A percentile compares a stretch with the other conserved stretches of the same genome.
phyloP scores from a whole-genome alignment of 345 rosid species.

The Corchorus capsularis region DNA sequence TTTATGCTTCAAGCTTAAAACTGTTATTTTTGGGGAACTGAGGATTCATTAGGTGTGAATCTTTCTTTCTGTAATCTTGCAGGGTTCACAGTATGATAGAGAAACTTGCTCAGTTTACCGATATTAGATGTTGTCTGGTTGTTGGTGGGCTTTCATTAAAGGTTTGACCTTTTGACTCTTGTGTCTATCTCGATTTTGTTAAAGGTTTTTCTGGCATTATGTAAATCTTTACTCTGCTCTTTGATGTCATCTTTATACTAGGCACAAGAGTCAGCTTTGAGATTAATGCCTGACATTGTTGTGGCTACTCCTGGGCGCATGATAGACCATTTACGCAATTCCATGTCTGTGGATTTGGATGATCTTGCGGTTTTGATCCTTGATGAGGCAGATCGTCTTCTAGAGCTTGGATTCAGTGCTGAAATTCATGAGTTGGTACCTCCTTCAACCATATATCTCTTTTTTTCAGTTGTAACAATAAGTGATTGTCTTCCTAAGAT shows the following conservation, averaged over 20 bases:
- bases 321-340: conserved; percentile 96
- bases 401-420: conserved; percentile 94
- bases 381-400: conserved; percentile 95
- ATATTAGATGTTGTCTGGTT: conserved; percentile 84
- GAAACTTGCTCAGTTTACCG: conserved; percentile 86
- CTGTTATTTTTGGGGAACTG: background rate
- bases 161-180: conserved; percentile 43
- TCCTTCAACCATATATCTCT: conserved; percentile 12
- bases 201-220: background rate
- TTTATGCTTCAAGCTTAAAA: background rate
- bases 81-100: conserved; percentile 97
- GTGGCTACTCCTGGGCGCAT: conserved; percentile 98
- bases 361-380: conserved; percentile 94
- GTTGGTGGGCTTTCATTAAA: conserved; percentile 93
- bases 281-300: conserved; percentile 94
- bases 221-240: conserved; percentile 2
- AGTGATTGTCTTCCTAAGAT: background rate
- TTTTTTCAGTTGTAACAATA: background rate
- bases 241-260: conserved; percentile 31
- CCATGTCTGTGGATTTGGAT: conserved; percentile 89
- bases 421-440: conserved; percentile 93
- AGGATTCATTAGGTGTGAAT: background rate
- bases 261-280: conserved; percentile 90
- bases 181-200: too few species aligned
- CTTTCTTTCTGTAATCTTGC: conserved; percentile 19